Base-by-base conservation (phyloP, 2,329 filamentous ascomycete genomes). In the Thielaviopsis punctulata region DNA sequence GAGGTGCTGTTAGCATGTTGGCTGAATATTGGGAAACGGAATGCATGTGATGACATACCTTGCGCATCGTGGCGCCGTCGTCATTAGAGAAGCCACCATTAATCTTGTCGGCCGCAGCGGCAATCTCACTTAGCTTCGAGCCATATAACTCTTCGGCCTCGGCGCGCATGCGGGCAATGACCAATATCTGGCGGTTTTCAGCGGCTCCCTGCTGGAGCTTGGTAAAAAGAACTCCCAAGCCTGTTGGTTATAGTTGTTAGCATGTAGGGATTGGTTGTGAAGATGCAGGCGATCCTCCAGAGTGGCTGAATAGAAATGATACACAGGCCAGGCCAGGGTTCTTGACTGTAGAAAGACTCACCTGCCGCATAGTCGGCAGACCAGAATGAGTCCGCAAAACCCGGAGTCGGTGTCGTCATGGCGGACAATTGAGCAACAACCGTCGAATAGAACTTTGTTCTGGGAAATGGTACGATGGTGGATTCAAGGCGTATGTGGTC, bases 311-410 rank as follows among this genome's bases (percentile, higher is more conserved):
- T n/a, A n/a, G n/a, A n/a, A n/a, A n/a, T n/a, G n/a, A n/a, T n/a
- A n/a, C n/a, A n/a, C n/a, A n/a, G n/a, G n/a, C n/a, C n/a, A 36
- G n/a, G 7, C 30, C 30, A 45, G 36, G 24, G 23, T 5, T 49
- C 41, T 21, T n/a, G 30, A 15, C 30, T 36, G 13, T 12, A 36
- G 30, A 36, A 36, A 36, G 55, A 63, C 76, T 65, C 70, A 85
- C 84, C 89, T 73, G 86, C 88, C 65, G 90, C 90, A 75, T 96
- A 96, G 76, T 98, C 92, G 65, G 80, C 79, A 57, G 92, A 95
- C 92, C 92, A 98, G 71, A 98, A 96, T 49, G 89, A 95, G 70
- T 90, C 87, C 60, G 88, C 82, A 69, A 98, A 96, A 62, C 86
- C 79, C 60, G 85, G 84, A 85, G 90, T 90, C 65, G 67, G 79